Evolutionary conservation across 768 basidiomycete species (phyloP).

Genomic region (Naganishia vishniacii): DNA sequence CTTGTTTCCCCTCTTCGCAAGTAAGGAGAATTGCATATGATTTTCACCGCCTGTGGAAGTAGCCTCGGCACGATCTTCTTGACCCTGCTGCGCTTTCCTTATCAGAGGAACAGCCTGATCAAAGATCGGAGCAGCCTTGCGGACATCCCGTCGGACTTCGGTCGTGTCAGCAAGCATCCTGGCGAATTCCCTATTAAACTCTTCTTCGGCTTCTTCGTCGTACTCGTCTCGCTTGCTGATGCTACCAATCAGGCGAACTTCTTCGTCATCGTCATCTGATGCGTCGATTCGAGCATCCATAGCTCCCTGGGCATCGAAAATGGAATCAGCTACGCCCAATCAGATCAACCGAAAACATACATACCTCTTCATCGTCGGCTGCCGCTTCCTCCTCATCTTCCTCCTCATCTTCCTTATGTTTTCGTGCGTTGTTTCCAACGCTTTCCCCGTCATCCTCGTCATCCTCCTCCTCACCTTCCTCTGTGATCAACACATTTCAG

Average conservation of each 20-base stretch:
- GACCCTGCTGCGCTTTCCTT: slow-evolving; percentile 51
- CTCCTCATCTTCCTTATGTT: slow-evolving; percentile 49
- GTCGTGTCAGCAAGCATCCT: slow-evolving; percentile 88
- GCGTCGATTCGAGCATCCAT: slow-evolving; percentile 59
- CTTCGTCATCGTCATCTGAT: slow-evolving; percentile 63
- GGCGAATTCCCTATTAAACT: slow-evolving; percentile 91
- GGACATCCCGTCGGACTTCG: slow-evolving; percentile 79
- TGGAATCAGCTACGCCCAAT: slow-evolving; percentile 1
- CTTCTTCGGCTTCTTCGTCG: slow-evolving; percentile 81
- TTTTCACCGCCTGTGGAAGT: slow-evolving; percentile 32
- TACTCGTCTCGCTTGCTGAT: slow-evolving; percentile 69
- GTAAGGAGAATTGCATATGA: slow-evolving; percentile 84
- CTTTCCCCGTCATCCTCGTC: slow-evolving; percentile 32
- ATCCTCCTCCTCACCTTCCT: slow-evolving; percentile 41
- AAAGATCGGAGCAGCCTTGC: slow-evolving; percentile 80
- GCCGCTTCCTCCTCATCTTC: slow-evolving; percentile 51
- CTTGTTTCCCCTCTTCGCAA: slow-evolving; percentile 88
- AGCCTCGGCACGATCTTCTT: slow-evolving; percentile 48
- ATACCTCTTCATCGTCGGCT: slow-evolving; percentile 4
- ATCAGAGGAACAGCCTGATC: slow-evolving; percentile 70
- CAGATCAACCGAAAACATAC: not conserved
- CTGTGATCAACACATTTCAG: slow-evolving; percentile 46
- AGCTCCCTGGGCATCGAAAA: slow-evolving; percentile 2
- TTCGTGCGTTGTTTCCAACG: slow-evolving; percentile 54
- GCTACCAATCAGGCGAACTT: slow-evolving; percentile 59